Evolutionary conservation across 1,284 basidiomycete species (phyloP).

Genomic region (Boletus sp.): DNA sequence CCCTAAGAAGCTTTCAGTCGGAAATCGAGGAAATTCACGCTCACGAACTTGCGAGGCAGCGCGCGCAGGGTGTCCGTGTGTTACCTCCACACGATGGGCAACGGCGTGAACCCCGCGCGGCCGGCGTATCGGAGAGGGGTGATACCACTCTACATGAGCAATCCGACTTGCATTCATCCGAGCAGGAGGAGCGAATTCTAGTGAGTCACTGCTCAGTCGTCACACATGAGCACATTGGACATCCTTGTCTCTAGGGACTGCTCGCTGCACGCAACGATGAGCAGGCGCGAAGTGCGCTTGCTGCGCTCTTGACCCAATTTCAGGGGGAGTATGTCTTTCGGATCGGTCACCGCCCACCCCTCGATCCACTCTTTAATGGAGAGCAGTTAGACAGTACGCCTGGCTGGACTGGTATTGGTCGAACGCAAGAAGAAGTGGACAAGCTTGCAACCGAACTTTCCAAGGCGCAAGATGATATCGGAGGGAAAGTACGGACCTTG

Average conservation of each 20-base stretch:
- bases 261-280: slow-evolving; percentile 49
- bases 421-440: slow-evolving; percentile 54
- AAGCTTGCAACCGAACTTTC: slow-evolving; percentile 44
- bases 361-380: slow-evolving; percentile 50
- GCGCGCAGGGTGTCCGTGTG: slow-evolving; percentile 23
- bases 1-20: slow-evolving; percentile 65
- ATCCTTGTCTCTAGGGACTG: slow-evolving; percentile 39
- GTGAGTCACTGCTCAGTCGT: slow-evolving; percentile 38
- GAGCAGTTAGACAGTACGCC: slow-evolving; percentile 43
- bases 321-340: slow-evolving; percentile 71
- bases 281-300: slow-evolving; percentile 57
- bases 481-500: slow-evolving; percentile 59
- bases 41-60: slow-evolving; percentile 62
- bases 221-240: background rate
- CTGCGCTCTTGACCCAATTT: slow-evolving; percentile 61
- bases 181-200: slow-evolving; percentile 59
- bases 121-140: background rate
- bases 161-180: slow-evolving; percentile 35
- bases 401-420: slow-evolving; percentile 53
- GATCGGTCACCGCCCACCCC: slow-evolving; percentile 63
- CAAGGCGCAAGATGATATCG: slow-evolving; percentile 63
- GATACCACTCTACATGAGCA: background rate
- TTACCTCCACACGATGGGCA: slow-evolving; percentile 33
- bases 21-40: slow-evolving; percentile 73
- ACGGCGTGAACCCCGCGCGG: slow-evolving; percentile 1